Evolutionary conservation across 345 rosid genomes (phyloP).

Genomic region (Corymbia maculata): DNA sequence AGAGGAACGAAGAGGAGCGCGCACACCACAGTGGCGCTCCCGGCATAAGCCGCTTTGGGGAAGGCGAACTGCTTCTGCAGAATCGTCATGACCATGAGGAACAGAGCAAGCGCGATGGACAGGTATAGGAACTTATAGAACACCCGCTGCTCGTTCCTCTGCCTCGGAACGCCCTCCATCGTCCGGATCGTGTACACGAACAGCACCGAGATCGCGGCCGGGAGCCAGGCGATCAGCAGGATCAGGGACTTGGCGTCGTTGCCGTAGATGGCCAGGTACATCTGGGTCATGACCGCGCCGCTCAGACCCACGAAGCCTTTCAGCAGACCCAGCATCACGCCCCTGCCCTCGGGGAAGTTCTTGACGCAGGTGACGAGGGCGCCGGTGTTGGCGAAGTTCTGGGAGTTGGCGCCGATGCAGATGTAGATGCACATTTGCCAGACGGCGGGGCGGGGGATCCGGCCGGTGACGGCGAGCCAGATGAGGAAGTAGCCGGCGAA

Average conservation of each 20-base stretch:
- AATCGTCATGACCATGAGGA: constrained; percentile 55
- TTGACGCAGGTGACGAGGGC: constrained; percentile 79
- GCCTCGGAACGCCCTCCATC: constrained; percentile 27
- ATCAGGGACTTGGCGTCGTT: constrained; percentile 64
- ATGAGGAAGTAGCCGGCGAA: constrained; percentile 81
- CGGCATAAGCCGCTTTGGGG: constrained; percentile 42
- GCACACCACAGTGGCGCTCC: constrained; percentile 30
- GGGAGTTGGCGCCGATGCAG: constrained; percentile 77
- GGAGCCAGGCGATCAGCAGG: constrained; percentile 75
- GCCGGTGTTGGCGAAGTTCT: constrained; percentile 82
- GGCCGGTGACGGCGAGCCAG: constrained; percentile 62
- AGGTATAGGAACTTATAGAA: constrained; percentile 53
- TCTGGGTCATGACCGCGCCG: constrained; percentile 77
- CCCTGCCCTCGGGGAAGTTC: constrained; percentile 85
- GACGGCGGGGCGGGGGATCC: constrained; percentile 51
- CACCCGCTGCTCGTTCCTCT: constrained; percentile 45
- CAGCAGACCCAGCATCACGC: constrained; percentile 66
- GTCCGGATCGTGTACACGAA: constrained; percentile 64
- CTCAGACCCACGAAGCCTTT: constrained; percentile 83
- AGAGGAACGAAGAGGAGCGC: constrained; percentile 60
- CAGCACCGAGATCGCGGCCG: constrained; percentile 61
- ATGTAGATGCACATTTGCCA: constrained; percentile 88
- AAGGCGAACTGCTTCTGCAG: constrained; percentile 40
- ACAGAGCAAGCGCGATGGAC: constrained; percentile 57
- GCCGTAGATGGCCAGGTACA: constrained; percentile 77